phyloP scores from a whole-genome alignment of 495 filamentous ascomycete species.

The Extremus antarcticus region DNA sequence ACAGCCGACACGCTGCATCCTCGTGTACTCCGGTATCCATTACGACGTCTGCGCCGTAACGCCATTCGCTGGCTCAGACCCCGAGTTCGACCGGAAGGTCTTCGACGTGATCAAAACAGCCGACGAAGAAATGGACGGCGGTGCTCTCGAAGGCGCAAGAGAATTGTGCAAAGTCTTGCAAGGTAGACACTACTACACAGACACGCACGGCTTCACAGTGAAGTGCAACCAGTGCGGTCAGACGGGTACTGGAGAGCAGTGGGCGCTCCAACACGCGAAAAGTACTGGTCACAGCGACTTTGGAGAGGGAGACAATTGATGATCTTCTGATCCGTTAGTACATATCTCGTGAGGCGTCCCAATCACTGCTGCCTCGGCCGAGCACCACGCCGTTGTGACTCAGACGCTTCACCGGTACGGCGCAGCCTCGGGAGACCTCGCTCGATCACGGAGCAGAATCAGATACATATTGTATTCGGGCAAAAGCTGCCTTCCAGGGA shows the following conservation, averaged over 20 bases:
- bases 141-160: constrained; percentile 55
- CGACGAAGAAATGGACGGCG: constrained; percentile 41
- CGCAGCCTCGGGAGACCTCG: background rate
- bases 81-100: constrained; percentile 66
- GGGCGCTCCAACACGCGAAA: constrained; percentile 55
- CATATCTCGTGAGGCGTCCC: no score
- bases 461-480: background rate
- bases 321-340: background rate
- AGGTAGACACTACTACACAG: constrained; percentile 75
- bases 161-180: constrained; percentile 63
- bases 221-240: constrained; percentile 67
- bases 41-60: constrained; percentile 52
- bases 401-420: background rate
- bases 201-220: constrained; percentile 73
- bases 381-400: background rate
- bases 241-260: constrained; percentile 63
- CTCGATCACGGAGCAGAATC: no score
- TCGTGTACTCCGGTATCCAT: constrained; percentile 90
- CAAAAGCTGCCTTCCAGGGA: background rate
- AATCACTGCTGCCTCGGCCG: background rate
- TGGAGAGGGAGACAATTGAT: constrained; percentile 37
- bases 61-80: constrained; percentile 40
- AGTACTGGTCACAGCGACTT: constrained; percentile 61
- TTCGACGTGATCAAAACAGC: constrained; percentile 45
- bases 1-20: constrained; percentile 55